Evolutionary conservation across 371 early-diverging fungal species (phyloP), one percentile per base, ranked within the genome.

Genomic region (Mortierella sp.): DNA sequence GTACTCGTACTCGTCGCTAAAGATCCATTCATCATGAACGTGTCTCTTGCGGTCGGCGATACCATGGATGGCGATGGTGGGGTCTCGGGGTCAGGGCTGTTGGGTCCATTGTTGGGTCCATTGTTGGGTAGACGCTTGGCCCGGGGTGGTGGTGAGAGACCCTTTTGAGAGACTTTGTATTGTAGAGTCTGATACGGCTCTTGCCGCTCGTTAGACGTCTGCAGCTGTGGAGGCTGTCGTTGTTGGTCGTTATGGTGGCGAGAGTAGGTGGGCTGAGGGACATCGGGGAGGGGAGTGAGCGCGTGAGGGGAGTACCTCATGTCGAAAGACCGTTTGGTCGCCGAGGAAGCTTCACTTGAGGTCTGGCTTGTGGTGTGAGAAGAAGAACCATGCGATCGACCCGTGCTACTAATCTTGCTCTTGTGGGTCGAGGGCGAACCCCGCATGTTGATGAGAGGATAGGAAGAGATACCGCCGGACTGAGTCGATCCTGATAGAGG

Each of bases 111-210:
- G 6, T 51, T 46, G 4, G 73, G 48, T 64, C 53, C 50, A 28
- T 54, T 72, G 31, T 54, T 72, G n/a, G 76, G 59, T 10, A 76
- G 54, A 13, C 79, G 78, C 46, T 75, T 72, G 37, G 79, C 5
- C 48, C 84, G 64, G 44, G 84, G 84, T 37, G 84, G 84, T 21
- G 84, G 84, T 24, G 84, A 80, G 44, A 83, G 84, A 4, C 80
- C 80, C 46, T 77, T 80, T 31, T 54, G 5, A 3, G 79, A 44
- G 19, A 43, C 44, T 9, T 53, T 61, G 48, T 78, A 75, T 37
- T 67, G 73, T 21, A 74, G 5, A 31, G 53, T 74, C n/a, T 74
- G 77, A 55, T 28, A 54, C 31, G 59, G 57, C 43, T 69, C 70
- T 37, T 74, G 76, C 3, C 69, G 72, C 21, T 77, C 64, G 21